Conservation (phyloP, 2,329 filamentous ascomycete genomes). For the Periconia sp. region DNA sequence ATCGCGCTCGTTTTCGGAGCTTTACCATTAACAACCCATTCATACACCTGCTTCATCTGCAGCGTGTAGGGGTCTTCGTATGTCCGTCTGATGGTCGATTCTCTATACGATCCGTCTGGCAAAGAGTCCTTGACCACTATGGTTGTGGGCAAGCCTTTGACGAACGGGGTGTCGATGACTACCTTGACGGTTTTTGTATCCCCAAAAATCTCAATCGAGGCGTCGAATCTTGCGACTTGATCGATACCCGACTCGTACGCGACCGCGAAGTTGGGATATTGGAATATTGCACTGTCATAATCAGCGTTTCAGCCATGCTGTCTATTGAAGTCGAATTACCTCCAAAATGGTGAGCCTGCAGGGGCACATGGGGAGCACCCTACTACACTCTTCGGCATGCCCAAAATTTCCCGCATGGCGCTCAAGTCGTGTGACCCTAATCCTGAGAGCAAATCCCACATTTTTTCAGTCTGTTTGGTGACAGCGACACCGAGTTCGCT, state of each 20-base stretch:
- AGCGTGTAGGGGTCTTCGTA: conserved; percentile 53
- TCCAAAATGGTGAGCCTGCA: conserved; percentile 8
- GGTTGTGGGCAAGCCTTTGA: conserved; percentile 56
- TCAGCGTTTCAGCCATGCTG: background rate
- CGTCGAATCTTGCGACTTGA: conserved; percentile 56
- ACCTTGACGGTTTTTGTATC: conserved; percentile 57
- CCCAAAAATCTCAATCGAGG: conserved; percentile 56
- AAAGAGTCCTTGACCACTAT: conserved; percentile 4
- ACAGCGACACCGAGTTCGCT: conserved; percentile 19
- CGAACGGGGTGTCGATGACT: conserved; percentile 59
- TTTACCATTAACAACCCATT: conserved; percentile 42
- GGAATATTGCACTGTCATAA: conserved; percentile 11
- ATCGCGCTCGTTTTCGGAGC: conserved; percentile 44
- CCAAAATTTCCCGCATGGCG: conserved; percentile 54
- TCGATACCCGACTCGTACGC: conserved; percentile 61
- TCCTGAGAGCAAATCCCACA: conserved; percentile 45
- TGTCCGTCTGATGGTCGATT: conserved; percentile 45
- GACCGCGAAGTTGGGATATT: conserved; percentile 49
- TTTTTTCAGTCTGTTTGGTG: conserved; percentile 37
- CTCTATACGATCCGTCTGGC: conserved; percentile 31
- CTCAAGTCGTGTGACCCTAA: conserved; percentile 59
- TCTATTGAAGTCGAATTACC: background rate
- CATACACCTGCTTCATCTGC: conserved; percentile 34
- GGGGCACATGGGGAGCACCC: conserved; percentile 15
- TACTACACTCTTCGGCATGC: conserved; percentile 49